These are phyloP conservation scores for Cladosporium sp. DNA, from an alignment of 2,329 filamentous ascomycete genomes.

Conservation along the genomic window DNA sequence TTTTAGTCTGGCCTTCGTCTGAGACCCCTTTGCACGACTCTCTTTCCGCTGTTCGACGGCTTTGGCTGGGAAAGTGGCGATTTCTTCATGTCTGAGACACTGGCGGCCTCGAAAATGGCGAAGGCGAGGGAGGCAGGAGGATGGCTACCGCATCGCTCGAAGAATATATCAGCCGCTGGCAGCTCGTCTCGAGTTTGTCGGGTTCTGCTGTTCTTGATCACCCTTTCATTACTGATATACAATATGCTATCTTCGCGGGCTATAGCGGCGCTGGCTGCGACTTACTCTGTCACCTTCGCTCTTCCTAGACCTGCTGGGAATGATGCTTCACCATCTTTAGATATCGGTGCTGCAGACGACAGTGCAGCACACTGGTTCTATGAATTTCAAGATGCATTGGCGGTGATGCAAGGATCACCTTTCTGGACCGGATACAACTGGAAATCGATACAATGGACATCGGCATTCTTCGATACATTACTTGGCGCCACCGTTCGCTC, in stretches of 20 bases:
- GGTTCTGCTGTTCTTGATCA: background rate
- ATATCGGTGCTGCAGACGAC: background rate
- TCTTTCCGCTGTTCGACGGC: background rate
- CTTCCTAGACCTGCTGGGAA: slow-evolving; percentile 7
- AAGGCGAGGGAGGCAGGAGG: slow-evolving; percentile 16
- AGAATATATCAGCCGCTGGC: background rate
- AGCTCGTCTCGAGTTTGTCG: background rate
- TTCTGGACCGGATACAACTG: slow-evolving; percentile 39
- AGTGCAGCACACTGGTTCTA: slow-evolving; percentile 29
- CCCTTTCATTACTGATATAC: slow-evolving; percentile 6
- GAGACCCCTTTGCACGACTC: background rate
- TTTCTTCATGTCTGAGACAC: slow-evolving; percentile 19
- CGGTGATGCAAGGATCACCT: slow-evolving; percentile 31
- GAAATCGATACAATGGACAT: slow-evolving; percentile 35
- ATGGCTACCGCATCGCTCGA: background rate
- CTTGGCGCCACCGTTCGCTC: slow-evolving; percentile 29
- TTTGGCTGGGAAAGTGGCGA: slow-evolving; percentile 4
- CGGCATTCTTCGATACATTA: slow-evolving; percentile 34
- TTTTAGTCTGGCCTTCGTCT: background rate
- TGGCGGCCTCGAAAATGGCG: background rate
- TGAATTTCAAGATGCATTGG: slow-evolving; percentile 32
- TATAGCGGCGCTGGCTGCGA: background rate
- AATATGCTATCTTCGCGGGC: slow-evolving; percentile 14
- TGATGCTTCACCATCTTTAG: background rate
- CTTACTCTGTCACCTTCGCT: slow-evolving; percentile 4